A percentile compares a stretch with the other conserved stretches of the same genome.
Conservation (phyloP, 345 rosid species). For the Microthlaspi erraticum region DNA sequence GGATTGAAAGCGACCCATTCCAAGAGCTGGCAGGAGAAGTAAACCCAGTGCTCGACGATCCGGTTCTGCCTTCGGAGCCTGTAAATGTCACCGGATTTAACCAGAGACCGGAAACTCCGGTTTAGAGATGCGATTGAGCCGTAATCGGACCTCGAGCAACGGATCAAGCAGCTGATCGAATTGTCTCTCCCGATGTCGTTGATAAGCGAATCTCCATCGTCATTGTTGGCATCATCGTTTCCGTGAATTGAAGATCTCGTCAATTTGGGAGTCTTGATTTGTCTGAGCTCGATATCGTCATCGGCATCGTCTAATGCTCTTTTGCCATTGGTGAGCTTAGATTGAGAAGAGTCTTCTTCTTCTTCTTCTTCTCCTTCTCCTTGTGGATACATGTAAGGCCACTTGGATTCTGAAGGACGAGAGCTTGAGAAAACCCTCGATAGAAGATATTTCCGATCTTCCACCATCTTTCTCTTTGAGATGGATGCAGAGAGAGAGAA, state of each 20-base stretch:
- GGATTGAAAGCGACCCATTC: constrained; percentile 92
- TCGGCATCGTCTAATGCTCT: constrained; percentile 49
- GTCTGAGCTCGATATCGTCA: constrained; percentile 34
- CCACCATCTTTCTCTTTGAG: constrained; percentile 63
- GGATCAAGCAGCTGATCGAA: constrained; percentile 64
- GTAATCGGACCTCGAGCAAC: constrained; percentile 65
- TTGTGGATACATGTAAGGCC: constrained; percentile 56
- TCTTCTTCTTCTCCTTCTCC: constrained; percentile 30
- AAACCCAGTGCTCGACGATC: constrained; percentile 73
- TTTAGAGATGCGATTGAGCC: constrained; percentile 51
- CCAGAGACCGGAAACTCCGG: constrained; percentile 52
- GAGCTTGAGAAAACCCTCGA: constrained; percentile 67
- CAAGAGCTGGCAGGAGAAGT: constrained; percentile 66
- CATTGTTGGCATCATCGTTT: constrained; percentile 22
- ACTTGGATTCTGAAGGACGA: constrained; percentile 66
- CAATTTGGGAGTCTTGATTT: constrained; percentile 43
- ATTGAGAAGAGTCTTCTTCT: constrained; percentile 36
- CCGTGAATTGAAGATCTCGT: constrained; percentile 5
- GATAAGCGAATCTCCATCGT: constrained; percentile 55
- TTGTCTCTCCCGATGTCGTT: constrained; percentile 68
- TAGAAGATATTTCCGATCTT: constrained; percentile 60
- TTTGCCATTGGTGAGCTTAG: constrained; percentile 49
- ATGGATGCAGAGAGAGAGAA: constrained; percentile 20
- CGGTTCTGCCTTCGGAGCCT: constrained; percentile 50
- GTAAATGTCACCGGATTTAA: constrained; percentile 58